Base-by-base conservation (phyloP, 805 yeast genomes). In the Myxozyma melibiosi region DNA sequence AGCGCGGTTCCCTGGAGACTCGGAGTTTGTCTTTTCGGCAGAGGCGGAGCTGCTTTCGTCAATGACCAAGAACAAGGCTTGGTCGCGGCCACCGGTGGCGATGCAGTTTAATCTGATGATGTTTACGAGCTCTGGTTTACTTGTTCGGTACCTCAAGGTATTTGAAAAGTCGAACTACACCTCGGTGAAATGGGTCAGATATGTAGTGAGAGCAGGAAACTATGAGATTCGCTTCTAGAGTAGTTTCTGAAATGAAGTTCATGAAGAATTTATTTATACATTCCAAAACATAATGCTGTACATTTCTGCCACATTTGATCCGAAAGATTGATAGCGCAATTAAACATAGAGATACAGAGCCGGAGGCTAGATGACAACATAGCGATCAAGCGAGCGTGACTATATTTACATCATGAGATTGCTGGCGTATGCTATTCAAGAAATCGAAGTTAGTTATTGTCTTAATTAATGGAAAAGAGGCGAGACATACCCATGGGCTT, bases 161-260 rank as follows among this genome's bases (percentile, higher is more conserved):
- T 74, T 68, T 58, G 78, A 91, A 74, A 73, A 78, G 70, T 66
- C 73, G 66, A 81, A 81, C 53, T 88, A 89, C 72, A 75, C 79
- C 27, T 84, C 96, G 0, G 83, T 88, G 22, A 92, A 91, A 69
- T 90, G 96, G 96, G 95, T 91, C 33, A 82, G 88, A 65, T 92
- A 92, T 69, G 69, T 80, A 14, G 79, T 92, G 0, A 81, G 79
- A 58, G 84, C 92, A 0, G 96, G 96, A 0, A 80, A 86, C 5
- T 90, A 88, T 65, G 97, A 91, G 61, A 78, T 89, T 34, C 40
- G 50, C 4, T 45, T 45, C 24, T 42, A 18, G n/a, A 11, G 3
- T 14, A 18, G 20, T 28, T 30, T 18, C 27, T 44, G 27, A 30
- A 44, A n/a, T 30, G 18, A 31, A 18, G 11, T 30, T n/a, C 27